Conservation (phyloP, 208 protist species). For the Leishmania lainsoni region DNA sequence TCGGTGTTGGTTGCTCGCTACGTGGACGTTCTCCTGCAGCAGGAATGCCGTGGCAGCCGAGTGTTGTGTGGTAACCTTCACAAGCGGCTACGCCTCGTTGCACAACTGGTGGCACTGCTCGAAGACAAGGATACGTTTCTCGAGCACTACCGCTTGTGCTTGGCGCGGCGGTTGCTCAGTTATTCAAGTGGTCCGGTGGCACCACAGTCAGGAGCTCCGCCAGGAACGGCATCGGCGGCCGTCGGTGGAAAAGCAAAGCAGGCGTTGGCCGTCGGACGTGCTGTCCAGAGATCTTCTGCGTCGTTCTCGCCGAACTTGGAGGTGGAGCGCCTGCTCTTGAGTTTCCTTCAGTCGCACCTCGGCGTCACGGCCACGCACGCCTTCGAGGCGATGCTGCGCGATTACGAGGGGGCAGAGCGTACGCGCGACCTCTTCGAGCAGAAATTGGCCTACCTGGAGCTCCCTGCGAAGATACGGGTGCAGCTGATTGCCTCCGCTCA, state of each 20-base stretch:
- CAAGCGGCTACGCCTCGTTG: constrained; percentile 30
- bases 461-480: constrained; percentile 36
- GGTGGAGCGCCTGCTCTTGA: constrained; percentile 52
- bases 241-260: neutral
- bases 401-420: constrained; percentile 41
- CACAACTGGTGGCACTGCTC: constrained; percentile 43
- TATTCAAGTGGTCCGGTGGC: constrained; percentile 1
- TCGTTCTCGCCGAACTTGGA: constrained; percentile 34
- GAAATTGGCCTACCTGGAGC: constrained; percentile 18
- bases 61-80: constrained; percentile 22
- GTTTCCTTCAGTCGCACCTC: constrained; percentile 47
- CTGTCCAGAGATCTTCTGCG: neutral
- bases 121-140: constrained; percentile 74
- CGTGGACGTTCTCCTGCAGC: constrained; percentile 38
- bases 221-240: neutral
- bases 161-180: constrained; percentile 55
- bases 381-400: constrained; percentile 74
- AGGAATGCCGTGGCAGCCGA: constrained; percentile 25
- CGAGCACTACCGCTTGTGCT: constrained; percentile 50
- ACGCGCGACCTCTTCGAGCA: constrained; percentile 34
- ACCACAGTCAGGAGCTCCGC: neutral
- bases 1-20: constrained; percentile 56
- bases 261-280: neutral
- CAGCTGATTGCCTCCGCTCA: constrained; percentile 57
- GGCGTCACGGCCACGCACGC: constrained; percentile 40